Evolutionary conservation across 805 yeast species (phyloP).

Genomic region (Sugiyamaella americana): DNA sequence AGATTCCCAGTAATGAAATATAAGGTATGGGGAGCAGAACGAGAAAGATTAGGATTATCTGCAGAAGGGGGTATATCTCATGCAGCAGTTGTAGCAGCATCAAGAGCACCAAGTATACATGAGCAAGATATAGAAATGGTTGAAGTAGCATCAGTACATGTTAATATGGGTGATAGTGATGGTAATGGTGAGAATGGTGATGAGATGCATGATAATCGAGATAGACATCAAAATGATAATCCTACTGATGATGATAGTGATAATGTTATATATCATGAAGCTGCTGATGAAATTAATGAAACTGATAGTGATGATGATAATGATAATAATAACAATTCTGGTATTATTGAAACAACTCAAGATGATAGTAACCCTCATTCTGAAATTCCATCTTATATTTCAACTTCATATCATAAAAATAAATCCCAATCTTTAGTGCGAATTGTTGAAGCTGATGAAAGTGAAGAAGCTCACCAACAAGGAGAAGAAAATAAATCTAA

Average conservation of each 20-base stretch:
- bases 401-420: not conserved
- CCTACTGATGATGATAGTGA: not conserved
- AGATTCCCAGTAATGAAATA: slow-evolving; percentile 30
- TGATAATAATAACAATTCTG: too few species aligned
- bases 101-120: slow-evolving; percentile 3
- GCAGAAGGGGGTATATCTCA: slow-evolving; percentile 19
- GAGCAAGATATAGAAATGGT: slow-evolving; percentile 3
- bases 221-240: not conserved
- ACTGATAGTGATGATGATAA: not conserved
- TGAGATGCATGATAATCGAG: too few species aligned
- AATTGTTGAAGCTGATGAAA: not conserved
- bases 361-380: not conserved
- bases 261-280: not conserved
- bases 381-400: not conserved
- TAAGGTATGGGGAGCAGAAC: slow-evolving; percentile 27
- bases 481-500: not conserved
- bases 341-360: not conserved
- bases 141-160: slow-evolving; percentile 3
- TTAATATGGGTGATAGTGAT: not conserved
- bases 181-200: not conserved
- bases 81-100: slow-evolving; percentile 4
- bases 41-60: slow-evolving; percentile 18
- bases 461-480: not conserved
- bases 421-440: not conserved
- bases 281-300: not conserved